Conservation (phyloP, 352 stramenopile genomes). For the Phytophthora quininea region DNA sequence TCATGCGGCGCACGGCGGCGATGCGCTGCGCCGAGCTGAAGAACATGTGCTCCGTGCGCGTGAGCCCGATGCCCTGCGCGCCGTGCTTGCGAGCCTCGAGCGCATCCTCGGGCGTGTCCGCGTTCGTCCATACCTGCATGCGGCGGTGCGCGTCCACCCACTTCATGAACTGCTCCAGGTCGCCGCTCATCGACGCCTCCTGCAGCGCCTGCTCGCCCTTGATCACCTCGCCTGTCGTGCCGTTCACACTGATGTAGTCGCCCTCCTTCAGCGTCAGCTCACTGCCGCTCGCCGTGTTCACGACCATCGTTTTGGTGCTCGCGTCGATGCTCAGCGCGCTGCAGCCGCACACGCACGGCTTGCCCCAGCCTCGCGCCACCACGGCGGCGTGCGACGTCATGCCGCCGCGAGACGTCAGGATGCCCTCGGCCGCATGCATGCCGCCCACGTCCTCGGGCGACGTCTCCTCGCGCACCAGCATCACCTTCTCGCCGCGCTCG, state of each 20-base stretch:
- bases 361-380: conserved; percentile 26
- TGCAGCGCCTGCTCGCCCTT: conserved; percentile 26
- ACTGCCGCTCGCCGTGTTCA: conserved; percentile 4
- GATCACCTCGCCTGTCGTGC: conserved; percentile 32
- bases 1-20: conserved; percentile 22
- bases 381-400: conserved; percentile 28
- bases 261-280: conserved; percentile 24
- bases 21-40: conserved; percentile 27
- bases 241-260: conserved; percentile 32
- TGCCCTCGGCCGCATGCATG: conserved; percentile 29
- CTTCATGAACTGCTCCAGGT: conserved; percentile 30
- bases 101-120: conserved; percentile 26
- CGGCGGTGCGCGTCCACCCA: conserved; percentile 34
- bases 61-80: conserved; percentile 27
- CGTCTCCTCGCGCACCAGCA: conserved; percentile 27
- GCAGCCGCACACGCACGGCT: conserved; percentile 30
- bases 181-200: conserved; percentile 24
- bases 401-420: conserved; percentile 31
- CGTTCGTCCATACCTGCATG: conserved; percentile 35
- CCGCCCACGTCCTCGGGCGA: conserved; percentile 28
- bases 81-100: conserved; percentile 25
- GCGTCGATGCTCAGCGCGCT: conserved; percentile 27
- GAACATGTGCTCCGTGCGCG: conserved; percentile 34
- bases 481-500: conserved; percentile 23
- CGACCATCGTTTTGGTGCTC: conserved; percentile 25